Evolutionary conservation across 805 yeast genomes (phyloP).

Genomic region (Candida sakaeoensis): DNA sequence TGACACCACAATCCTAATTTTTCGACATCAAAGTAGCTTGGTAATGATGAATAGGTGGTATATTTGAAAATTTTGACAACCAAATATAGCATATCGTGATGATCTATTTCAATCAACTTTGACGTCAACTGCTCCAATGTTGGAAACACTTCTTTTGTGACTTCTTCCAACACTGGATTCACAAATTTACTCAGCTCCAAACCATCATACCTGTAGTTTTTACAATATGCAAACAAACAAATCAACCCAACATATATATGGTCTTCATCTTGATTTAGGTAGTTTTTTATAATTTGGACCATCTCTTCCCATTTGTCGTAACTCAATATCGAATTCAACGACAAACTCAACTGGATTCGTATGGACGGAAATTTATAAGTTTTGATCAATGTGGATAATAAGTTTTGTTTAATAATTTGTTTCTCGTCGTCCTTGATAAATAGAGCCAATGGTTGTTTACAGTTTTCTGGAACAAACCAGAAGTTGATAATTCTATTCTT

Average conservation of each 20-base stretch:
- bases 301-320: constrained; percentile 45
- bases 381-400: constrained; percentile 40
- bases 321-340: constrained; percentile 51
- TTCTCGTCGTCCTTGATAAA: constrained; percentile 32
- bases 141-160: constrained; percentile 34
- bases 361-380: constrained; percentile 33
- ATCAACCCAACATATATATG: constrained; percentile 39
- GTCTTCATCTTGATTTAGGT: constrained; percentile 28
- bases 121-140: constrained; percentile 29
- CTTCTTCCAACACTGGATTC: constrained; percentile 39
- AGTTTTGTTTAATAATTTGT: constrained; percentile 38
- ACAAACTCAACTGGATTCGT: constrained; percentile 54
- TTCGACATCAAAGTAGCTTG: constrained; percentile 32
- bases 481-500: constrained; percentile 37
- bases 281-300: constrained; percentile 33
- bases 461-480: constrained; percentile 36
- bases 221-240: constrained; percentile 38
- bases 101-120: constrained; percentile 19
- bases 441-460: constrained; percentile 16
- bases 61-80: constrained; percentile 40
- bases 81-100: constrained; percentile 37
- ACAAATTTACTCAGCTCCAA: constrained; percentile 40
- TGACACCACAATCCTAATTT: constrained; percentile 42
- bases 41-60: constrained; percentile 34
- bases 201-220: constrained; percentile 37